Evolutionary conservation across 345 rosid genomes (phyloP).

Genomic region (Sisymbrium altissimum): DNA sequence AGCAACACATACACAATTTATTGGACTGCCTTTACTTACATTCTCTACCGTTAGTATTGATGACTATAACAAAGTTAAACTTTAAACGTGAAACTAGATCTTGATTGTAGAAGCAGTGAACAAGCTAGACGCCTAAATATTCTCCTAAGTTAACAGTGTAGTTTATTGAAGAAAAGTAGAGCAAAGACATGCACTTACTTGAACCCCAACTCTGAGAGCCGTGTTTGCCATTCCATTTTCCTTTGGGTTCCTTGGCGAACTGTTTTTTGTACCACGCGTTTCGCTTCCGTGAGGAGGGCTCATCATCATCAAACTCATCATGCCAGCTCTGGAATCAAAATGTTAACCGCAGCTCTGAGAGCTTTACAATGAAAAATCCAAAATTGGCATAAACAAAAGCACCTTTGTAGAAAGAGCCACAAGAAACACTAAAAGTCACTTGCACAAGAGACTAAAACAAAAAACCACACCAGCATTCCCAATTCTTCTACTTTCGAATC

Average conservation of each 20-base stretch:
- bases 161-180: background rate
- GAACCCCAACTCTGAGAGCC: constrained; percentile 35
- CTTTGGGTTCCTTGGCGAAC: constrained; percentile 43
- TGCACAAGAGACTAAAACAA: constrained; percentile 1
- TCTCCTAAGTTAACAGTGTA: background rate
- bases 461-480: background rate
- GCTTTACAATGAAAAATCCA: background rate
- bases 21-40: background rate
- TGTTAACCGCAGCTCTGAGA: background rate
- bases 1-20: background rate
- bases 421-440: background rate
- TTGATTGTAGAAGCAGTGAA: background rate
- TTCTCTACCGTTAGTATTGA: background rate
- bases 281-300: constrained; percentile 38
- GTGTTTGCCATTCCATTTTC: constrained; percentile 36
- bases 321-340: constrained; percentile 49
- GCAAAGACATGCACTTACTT: constrained; percentile 49
- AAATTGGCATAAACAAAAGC: background rate
- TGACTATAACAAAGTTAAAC: background rate
- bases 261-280: constrained; percentile 63
- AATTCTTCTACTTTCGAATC: background rate
- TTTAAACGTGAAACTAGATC: background rate
- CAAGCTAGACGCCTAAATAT: background rate
- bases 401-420: background rate
- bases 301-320: constrained; percentile 41